Base-by-base conservation (phyloP, 2,329 filamentous ascomycete genomes). In the Sordariomycetes sp. region DNA sequence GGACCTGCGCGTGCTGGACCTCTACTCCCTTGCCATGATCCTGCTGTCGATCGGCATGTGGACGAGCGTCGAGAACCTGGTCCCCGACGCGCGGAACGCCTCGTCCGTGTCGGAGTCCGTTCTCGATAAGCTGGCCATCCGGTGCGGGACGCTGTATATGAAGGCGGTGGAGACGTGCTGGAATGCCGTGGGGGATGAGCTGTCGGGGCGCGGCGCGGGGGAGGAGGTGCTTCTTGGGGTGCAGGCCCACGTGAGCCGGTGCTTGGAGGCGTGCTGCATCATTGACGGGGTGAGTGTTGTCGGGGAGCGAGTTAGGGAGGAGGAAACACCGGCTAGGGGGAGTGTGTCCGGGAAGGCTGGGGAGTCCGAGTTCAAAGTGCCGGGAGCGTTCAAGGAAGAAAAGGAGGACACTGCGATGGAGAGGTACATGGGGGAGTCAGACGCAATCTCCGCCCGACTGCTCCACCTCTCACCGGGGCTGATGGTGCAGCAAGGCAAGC, bases 1-100 rank as follows among this genome's bases (percentile, higher is more conserved):
- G 1, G 81, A 85, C 58, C 79, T 79, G 48, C 80, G 82, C 46
- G 77, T 81, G 1, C 72, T 83, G 35, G 89, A 92, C 61, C 72
- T 92, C 2, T 90, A 90, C 67, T 85, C 87, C 7, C 75, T 93
- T 1, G 87, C 87, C 20, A 81, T 90, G 72, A 73, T 90, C 3
- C 76, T 93, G 0, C 74, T 91, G 2, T 89, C 89, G 7, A 83
- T 92, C 57, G 89, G 89, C 7, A 71, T 92, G 10, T 93, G 89
- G 89, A 83, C 81, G 3, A 85, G 82, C 12, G 75, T 90, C 0
- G 80, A 83, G 58, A 74, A 76, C 20, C 71, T 84, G 0, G 73
- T 77, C 1, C 69, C 77, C 0, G 71, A 72, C 43, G 74, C 65
- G 65, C 76, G 69, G n/a, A 50, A 50, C 52, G 71, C 72, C 0